Evolutionary conservation across 768 basidiomycete genomes (phyloP), one percentile per base, ranked within the genome.

Genomic region (Tricholoma hemisulphureum): DNA sequence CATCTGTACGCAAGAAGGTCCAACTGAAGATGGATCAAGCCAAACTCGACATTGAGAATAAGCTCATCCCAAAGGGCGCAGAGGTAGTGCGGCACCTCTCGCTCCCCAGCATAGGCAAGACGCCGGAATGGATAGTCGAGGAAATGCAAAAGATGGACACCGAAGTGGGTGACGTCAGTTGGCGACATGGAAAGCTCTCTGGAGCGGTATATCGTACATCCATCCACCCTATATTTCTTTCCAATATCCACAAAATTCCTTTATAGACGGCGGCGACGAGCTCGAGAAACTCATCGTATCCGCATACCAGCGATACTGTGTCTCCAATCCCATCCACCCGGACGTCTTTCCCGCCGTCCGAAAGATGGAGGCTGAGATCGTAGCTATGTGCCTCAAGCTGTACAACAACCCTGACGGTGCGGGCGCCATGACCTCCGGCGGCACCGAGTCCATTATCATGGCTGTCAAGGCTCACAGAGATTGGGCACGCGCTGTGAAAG

Each of bases 281-380:
- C 73, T 95, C 59, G 84, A 86, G 63, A 83, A 81, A 54, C 80
- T 97, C 51, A 87, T 96, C 61, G 84, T 88, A 20, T 80, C 88
- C 4, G 93, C 94, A 0, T 91, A 92, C 66, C 78, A 85, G 59
- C 84, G 85, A 51, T 97, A 95, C 62, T 85, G 87, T 46, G 84
- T 94, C 51, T 89, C 91, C 24, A 95, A 96, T 66, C 93, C 95
- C 2, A 78, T 98, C 9, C 95, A 98, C 65, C 93, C 96, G 0
- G 93, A 95, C 56, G 86, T 95, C 43, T 97, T 97, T 73, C 95
- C 95, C 1, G 88, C 91, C 0, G 75, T 97, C 10, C 82, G 96
- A 49, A 95, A 96, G 75, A 99, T 99, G 96, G 96, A 99, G 66
- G 91, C 94, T 14, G 95, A 98, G 67, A 83, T 95, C 24, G 93